Conservation (phyloP, 768 basidiomycete species). For the Candolleomyces eurysporus region DNA sequence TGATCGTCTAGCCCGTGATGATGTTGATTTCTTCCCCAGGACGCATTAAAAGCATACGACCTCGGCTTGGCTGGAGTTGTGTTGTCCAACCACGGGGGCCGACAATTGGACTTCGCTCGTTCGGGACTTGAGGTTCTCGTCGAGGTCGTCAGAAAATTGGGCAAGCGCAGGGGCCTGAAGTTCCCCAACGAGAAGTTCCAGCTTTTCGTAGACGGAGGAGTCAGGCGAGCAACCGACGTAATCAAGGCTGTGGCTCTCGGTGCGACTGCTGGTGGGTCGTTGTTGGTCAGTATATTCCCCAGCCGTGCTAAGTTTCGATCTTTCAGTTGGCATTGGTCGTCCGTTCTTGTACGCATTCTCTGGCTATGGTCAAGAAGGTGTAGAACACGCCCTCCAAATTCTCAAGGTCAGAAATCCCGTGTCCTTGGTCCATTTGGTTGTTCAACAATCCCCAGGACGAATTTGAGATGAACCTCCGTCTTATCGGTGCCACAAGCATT, state of each 20-base stretch:
- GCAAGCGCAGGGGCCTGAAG: conserved; percentile 58
- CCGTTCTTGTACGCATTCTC: conserved; percentile 90
- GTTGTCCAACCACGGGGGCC: conserved; percentile 85
- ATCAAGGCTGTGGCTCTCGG: conserved; percentile 87
- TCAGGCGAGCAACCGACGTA: conserved; percentile 86
- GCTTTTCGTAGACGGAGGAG: conserved; percentile 92
- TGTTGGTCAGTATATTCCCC: not conserved
- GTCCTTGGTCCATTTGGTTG: not conserved
- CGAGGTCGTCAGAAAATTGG: conserved; percentile 76
- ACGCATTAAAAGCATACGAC: conserved; percentile 84
- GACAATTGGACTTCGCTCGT: conserved; percentile 76
- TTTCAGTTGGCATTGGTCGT: conserved; percentile 73
- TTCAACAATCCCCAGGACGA: conserved; percentile 63
- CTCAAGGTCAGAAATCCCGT: conserved; percentile 50
- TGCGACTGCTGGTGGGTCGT: conserved; percentile 68
- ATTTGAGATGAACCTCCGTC: conserved; percentile 96
- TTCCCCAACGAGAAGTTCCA: conserved; percentile 83
- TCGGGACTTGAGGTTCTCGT: conserved; percentile 90
- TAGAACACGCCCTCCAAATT: conserved; percentile 79
- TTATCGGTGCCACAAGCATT: conserved; percentile 81
- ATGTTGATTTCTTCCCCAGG: conserved; percentile 33
- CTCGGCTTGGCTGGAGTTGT: conserved; percentile 71
- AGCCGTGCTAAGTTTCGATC: not conserved
- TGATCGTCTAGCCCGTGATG: not conserved
- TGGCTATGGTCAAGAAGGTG: conserved; percentile 85